phyloP scores from a whole-genome alignment of 2,329 filamentous ascomycete species.

The Talaromyces sp. region DNA sequence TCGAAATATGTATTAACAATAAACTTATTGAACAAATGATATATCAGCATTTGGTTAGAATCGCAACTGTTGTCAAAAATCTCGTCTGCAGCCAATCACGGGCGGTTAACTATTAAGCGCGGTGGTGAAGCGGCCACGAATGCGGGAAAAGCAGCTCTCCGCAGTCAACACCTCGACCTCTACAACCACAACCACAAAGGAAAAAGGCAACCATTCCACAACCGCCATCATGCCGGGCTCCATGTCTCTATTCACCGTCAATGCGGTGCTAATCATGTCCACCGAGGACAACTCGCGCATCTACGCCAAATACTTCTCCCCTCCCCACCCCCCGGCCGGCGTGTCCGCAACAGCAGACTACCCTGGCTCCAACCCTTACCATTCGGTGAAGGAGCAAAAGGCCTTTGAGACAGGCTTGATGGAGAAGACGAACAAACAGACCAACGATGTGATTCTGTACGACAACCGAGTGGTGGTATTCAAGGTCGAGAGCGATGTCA shows the following conservation, averaged over 20 bases:
- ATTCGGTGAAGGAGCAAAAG: constrained; percentile 88
- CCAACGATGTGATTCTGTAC: constrained; percentile 92
- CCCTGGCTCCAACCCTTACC: constrained; percentile 71
- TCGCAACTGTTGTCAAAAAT: neutral
- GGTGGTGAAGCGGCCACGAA: constrained; percentile 10
- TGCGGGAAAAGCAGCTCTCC: constrained; percentile 11
- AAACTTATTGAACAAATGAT: neutral
- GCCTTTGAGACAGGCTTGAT: constrained; percentile 93
- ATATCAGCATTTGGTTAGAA: neutral
- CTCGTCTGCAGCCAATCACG: neutral
- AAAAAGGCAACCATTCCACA: neutral
- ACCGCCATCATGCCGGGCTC: constrained; percentile 62
- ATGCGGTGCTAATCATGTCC: constrained; percentile 73
- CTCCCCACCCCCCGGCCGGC: constrained; percentile 63
- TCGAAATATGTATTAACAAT: neutral
- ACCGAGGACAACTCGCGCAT: constrained; percentile 87
- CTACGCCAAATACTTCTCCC: constrained; percentile 87
- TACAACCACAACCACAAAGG: neutral
- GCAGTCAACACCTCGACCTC: constrained; percentile 1
- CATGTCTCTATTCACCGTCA: constrained; percentile 71
- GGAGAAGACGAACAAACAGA: constrained; percentile 94
- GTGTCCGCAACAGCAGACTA: constrained; percentile 52
- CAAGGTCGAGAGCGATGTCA: constrained; percentile 96
- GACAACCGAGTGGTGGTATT: constrained; percentile 95
- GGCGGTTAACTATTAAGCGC: constrained; percentile 5